Percentiles rank a stretch among this genome's conserved stretches.
Evolutionary conservation across 306 rosid species (phyloP).

Genomic region (Hippophae rhamnoides): DNA sequence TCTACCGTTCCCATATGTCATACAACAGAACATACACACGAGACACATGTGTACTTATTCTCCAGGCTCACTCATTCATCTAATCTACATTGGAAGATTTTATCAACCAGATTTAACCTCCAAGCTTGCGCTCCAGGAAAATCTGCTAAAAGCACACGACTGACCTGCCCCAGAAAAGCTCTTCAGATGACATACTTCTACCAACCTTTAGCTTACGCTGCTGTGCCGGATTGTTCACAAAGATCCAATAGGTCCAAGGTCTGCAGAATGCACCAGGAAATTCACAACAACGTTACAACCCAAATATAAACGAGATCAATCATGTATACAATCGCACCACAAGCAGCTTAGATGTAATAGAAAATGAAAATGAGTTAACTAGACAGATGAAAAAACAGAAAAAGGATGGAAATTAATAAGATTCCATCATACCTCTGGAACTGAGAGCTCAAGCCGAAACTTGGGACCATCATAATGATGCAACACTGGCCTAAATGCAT

Average conservation of each 20-base stretch:
- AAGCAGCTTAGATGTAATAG: background rate
- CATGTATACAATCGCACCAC: background rate
- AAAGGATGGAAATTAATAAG: background rate
- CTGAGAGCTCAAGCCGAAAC: constrained; percentile 96
- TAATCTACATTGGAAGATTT: constrained; percentile 19
- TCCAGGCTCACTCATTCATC: constrained; percentile 32
- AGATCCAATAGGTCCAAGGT: constrained; percentile 88
- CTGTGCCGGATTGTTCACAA: constrained; percentile 87
- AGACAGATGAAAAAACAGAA: background rate
- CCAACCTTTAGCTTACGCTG: constrained; percentile 43
- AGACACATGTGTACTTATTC: constrained; percentile 44
- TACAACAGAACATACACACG: constrained; percentile 30
- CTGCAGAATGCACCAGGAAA: constrained; percentile 35
- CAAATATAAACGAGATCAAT: background rate
- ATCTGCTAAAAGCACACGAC: constrained; percentile 59
- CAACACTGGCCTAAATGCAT: constrained; percentile 93
- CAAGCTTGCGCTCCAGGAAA: constrained; percentile 98
- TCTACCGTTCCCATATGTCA: constrained; percentile 32
- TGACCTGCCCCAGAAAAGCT: constrained; percentile 44
- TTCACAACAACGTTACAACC: background rate
- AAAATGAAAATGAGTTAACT: background rate
- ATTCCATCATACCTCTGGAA: constrained; percentile 64
- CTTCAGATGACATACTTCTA: constrained; percentile 23
- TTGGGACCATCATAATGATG: constrained; percentile 99
- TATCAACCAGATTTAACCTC: constrained; percentile 37